Percentiles rank a stretch among this genome's conserved stretches.
Evolutionary conservation across 305 asterid genomes (phyloP).

Genomic region (Solanum hybrid): DNA sequence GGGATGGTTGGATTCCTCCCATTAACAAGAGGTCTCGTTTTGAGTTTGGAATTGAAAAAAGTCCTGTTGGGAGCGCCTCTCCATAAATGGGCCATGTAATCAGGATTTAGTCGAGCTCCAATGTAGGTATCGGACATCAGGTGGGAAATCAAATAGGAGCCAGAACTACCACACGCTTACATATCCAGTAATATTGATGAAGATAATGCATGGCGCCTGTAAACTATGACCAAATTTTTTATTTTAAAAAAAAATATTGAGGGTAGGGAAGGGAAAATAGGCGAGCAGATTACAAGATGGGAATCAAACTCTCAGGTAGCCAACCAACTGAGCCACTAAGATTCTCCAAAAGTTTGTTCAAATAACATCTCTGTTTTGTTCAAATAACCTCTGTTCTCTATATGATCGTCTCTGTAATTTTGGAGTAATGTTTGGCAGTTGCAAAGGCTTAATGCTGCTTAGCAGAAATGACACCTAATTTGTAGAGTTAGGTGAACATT

Average conservation of each 20-base stretch:
- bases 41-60: background rate
- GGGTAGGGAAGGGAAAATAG: background rate
- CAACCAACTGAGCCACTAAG: background rate
- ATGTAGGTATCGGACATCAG: background rate
- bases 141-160: background rate
- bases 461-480: background rate
- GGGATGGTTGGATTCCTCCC: background rate
- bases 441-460: background rate
- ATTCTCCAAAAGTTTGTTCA: background rate
- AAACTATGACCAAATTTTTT: background rate
- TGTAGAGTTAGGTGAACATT: background rate
- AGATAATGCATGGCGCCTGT: background rate
- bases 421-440: background rate
- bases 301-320: background rate
- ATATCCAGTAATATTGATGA: background rate
- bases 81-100: background rate
- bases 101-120: background rate
- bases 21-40: background rate
- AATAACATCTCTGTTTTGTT: background rate
- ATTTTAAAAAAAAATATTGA: too few relatives aligned
- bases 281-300: background rate
- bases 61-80: fast-evolving
- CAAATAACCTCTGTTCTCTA: background rate
- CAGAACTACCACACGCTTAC: background rate
- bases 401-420: background rate